Evolutionary conservation across 768 basidiomycete species (phyloP).

Genomic region (Auriscalpium microsporum): DNA sequence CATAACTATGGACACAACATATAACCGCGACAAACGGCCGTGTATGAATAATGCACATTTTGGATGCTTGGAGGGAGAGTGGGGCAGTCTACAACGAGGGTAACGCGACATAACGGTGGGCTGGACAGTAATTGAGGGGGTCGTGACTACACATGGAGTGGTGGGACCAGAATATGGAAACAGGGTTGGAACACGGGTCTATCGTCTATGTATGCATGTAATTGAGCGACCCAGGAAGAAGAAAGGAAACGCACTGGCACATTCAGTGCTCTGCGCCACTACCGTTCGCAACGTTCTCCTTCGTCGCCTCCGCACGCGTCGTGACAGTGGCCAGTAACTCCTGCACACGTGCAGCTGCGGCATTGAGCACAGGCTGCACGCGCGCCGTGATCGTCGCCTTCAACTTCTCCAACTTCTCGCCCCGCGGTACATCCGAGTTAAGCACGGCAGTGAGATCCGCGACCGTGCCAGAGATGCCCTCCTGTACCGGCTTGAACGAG

Average conservation of each 20-base stretch:
- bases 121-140: too few relatives aligned
- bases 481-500: constrained; percentile 50
- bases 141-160: too few relatives aligned
- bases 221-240: not conserved
- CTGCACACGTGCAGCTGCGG: constrained; percentile 22
- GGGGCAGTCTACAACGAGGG: too few relatives aligned
- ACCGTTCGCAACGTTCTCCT: constrained; percentile 13
- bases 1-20: too few relatives aligned
- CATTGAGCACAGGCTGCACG: constrained; percentile 54
- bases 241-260: not conserved
- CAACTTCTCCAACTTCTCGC: constrained; percentile 55
- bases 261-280: constrained; percentile 10
- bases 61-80: too few relatives aligned
- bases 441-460: constrained; percentile 47
- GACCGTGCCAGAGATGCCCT: constrained; percentile 44
- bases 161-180: too few relatives aligned
- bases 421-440: constrained; percentile 45
- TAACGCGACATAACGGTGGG: too few relatives aligned
- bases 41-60: too few relatives aligned
- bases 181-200: not conserved
- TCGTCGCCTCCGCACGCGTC: constrained; percentile 13
- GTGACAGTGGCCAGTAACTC: constrained; percentile 21
- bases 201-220: not conserved
- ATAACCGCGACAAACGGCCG: too few relatives aligned
- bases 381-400: constrained; percentile 50